phyloP scores from a whole-genome alignment of 2,329 filamentous ascomycete genomes.

The Zasmidium angulare region DNA sequence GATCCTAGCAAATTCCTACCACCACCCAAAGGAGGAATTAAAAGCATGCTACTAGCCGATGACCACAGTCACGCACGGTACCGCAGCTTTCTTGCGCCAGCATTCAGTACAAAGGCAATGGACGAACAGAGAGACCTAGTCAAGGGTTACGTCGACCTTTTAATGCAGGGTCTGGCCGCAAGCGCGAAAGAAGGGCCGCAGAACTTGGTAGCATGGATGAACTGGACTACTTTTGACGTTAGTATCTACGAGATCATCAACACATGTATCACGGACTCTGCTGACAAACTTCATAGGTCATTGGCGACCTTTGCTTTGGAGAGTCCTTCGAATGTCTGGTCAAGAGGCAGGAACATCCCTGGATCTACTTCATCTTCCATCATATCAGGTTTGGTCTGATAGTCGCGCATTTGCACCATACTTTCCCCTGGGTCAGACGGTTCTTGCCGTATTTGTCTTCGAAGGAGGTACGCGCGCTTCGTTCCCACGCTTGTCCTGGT shows the following conservation, averaged over 20 bases:
- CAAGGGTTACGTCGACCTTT: conserved; percentile 15
- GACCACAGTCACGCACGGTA: not conserved
- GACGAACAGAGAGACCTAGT: conserved; percentile 19
- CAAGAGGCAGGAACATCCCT: conserved; percentile 5
- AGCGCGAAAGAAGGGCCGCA: conserved; percentile 8
- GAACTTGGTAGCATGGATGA: conserved; percentile 25
- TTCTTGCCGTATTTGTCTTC: conserved; percentile 1
- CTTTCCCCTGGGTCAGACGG: not conserved
- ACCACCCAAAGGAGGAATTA: not conserved
- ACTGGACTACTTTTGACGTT: conserved; percentile 26
- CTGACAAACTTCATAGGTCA: not conserved
- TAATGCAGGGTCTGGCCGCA: conserved; percentile 11
- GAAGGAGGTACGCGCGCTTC: conserved; percentile 1
- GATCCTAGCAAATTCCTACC: not conserved
- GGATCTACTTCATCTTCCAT: conserved; percentile 12
- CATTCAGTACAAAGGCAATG: conserved; percentile 17
- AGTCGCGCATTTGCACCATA: not conserved
- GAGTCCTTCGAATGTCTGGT: conserved; percentile 18
- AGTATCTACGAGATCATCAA: conserved; percentile 5
- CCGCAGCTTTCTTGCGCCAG: conserved; percentile 10
- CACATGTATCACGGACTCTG: too few species aligned
- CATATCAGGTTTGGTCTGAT: conserved; percentile 12
- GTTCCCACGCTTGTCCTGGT: too few species aligned
- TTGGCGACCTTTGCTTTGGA: conserved; percentile 22
- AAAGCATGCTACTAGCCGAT: not conserved